A percentile compares a stretch with the other conserved stretches of the same genome.
These are phyloP conservation scores for Geotrichum carabidarum DNA, from an alignment of 1,139 yeast species.

Conservation along the genomic window DNA sequence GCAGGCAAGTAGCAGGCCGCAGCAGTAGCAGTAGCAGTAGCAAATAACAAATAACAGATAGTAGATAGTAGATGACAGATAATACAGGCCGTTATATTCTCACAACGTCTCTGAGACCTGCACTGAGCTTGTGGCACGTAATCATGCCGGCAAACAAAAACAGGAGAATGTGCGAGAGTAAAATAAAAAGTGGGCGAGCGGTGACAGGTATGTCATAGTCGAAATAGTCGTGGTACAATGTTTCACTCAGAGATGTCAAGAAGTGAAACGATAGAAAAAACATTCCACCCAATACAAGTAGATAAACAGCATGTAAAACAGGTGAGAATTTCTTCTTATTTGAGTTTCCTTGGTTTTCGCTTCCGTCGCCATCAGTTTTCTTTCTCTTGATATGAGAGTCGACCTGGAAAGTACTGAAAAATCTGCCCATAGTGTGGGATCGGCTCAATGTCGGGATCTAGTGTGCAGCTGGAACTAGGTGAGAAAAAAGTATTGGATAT, in stretches of 20 bases:
- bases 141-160: background rate
- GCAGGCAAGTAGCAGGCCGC: too few species aligned
- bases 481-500: too few species aligned
- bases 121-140: background rate
- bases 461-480: too few species aligned
- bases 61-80: too few species aligned
- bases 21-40: too few species aligned
- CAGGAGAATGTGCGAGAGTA: background rate
- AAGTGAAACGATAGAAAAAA: background rate
- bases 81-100: background rate
- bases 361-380: background rate
- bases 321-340: background rate
- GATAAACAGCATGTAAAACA: background rate
- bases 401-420: background rate
- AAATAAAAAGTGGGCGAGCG: background rate
- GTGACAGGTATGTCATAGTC: background rate
- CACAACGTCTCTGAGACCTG: conserved; percentile 1
- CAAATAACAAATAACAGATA: too few species aligned
- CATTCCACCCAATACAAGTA: background rate
- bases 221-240: background rate
- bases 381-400: background rate
- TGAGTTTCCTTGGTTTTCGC: background rate
- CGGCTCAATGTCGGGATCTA: too few species aligned
- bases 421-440: background rate
- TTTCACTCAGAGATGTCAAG: background rate